Conservation (phyloP, 192 early-diverging fungal species). For the Backusella tarrabulga region DNA sequence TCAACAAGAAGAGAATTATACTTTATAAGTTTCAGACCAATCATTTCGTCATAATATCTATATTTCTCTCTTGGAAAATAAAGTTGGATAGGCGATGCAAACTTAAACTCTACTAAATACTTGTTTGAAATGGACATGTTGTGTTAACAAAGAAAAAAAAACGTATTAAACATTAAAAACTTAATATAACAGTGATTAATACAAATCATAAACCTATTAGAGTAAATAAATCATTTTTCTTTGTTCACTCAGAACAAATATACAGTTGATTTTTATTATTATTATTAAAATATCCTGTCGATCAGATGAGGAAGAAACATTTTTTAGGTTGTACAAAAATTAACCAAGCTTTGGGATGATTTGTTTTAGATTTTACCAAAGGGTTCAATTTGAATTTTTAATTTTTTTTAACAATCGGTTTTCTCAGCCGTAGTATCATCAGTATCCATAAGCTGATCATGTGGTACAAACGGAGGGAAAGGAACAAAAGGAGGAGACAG, state of each 20-base stretch:
- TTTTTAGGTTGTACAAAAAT: neutral
- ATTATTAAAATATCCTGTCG: neutral
- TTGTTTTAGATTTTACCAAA: neutral
- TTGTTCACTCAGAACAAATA: neutral
- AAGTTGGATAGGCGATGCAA: neutral
- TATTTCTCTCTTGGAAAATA: neutral
- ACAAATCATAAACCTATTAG: neutral
- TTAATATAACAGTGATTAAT: too few relatives aligned
- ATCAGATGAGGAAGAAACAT: neutral
- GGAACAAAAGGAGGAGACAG: neutral
- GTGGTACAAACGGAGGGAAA: neutral
- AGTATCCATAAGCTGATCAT: neutral
- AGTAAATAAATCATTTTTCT: neutral
- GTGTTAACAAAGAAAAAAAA: neutral
- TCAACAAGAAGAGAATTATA: neutral
- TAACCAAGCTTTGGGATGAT: neutral
- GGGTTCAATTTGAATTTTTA: neutral
- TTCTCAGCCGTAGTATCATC: neutral
- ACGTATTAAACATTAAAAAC: neutral
- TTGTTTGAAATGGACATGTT: neutral
- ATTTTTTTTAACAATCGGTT: neutral
- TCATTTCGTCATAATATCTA: constrained; percentile 6
- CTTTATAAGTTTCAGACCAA: constrained; percentile 1
- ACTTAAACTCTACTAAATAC: neutral
- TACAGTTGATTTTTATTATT: neutral